Evolutionary conservation across 495 filamentous ascomycete genomes (phyloP), one percentile per base, ranked within the genome.

Genomic region (Trichoderma gamsii): DNA sequence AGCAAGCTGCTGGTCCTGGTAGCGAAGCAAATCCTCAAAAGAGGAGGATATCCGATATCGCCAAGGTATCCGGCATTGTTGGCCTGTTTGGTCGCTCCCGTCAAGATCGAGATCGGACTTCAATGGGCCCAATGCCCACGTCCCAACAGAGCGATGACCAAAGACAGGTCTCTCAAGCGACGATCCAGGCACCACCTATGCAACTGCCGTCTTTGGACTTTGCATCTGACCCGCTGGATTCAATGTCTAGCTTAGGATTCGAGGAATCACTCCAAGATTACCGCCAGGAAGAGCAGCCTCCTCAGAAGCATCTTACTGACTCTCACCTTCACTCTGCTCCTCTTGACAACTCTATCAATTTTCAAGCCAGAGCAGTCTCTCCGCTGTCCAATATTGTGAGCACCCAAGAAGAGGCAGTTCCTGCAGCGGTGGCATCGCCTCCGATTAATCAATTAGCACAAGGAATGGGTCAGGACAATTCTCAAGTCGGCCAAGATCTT

Each of bases 41-140:
- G 56, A 61, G 56, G 29, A 29, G 56, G 16, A 32, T 61, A 29
- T 61, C 56, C 25, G 56, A 61, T 18, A 61, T 61, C 29, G 56
- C 56, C 25, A 61, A 61, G 16, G 56, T 16, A 11, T 61, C 56
- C 5, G 56, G 56, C 3, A 61, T 61, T 18, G 25, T 25, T 0
- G 27, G 56, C 25, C 9, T 61, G 16, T 61, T 61, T 7, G 9
- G 2, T 61, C 56, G 56, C 56, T 61, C 56, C 11, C 56, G 56
- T 15, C 56, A 61, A 18, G 56, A 61, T 32, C 56, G 56, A 18
- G 56, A 61, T 32, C 56, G 56, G 3, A 12, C 27, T 29, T 61
- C 56, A 15, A 4, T 32, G 13, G 56, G 27, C 16, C 23, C 56
- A 15, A 61, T 32, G 25, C 56, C 56, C 27, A 12, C 23, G 27